phyloP scores from a whole-genome alignment of 225 moss, liverwort and hornwort genomes.

The Takakia lepidozioides region DNA sequence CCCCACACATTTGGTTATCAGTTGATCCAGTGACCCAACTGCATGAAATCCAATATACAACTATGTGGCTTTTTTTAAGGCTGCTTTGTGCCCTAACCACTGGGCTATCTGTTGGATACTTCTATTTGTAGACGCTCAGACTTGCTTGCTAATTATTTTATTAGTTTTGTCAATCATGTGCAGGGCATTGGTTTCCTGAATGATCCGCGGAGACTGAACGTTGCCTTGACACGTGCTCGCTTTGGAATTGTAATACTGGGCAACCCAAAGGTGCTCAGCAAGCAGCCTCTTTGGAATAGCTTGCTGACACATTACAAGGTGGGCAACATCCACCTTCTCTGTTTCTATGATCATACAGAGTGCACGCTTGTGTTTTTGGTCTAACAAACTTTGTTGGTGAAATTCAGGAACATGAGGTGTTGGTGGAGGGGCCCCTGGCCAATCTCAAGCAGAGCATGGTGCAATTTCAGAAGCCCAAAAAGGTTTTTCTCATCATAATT shows the following conservation, averaged over 20 bases:
- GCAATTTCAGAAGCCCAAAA: conserved; percentile 62
- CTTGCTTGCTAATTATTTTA: too few relatives aligned
- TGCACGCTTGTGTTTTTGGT: too few relatives aligned
- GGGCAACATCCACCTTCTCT: not conserved
- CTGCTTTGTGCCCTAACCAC: too few relatives aligned
- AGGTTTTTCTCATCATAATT: too few relatives aligned
- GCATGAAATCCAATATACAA: too few relatives aligned
- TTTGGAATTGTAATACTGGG: conserved; percentile 55
- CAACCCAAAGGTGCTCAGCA: conserved; percentile 62
- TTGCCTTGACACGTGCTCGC: conserved; percentile 50
- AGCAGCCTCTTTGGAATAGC: conserved; percentile 65
- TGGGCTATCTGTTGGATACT: too few relatives aligned
- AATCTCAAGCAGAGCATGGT: conserved; percentile 72
- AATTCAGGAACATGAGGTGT: conserved; percentile 51
- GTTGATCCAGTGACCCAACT: too few relatives aligned
- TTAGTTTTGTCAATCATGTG: too few relatives aligned
- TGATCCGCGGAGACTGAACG: conserved; percentile 61
- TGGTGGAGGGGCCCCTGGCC: conserved; percentile 59
- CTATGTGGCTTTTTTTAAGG: too few relatives aligned
- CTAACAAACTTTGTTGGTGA: not conserved
- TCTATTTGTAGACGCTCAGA: too few relatives aligned
- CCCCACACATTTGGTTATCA: too few relatives aligned
- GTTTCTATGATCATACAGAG: too few relatives aligned
- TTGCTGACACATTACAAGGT: conserved; percentile 63
- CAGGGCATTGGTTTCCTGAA: conserved; percentile 68